Percentiles rank a stretch among this genome's conserved stretches.
Conservation (phyloP, 495 filamentous ascomycete genomes). For the Aspergillus nidulans region DNA sequence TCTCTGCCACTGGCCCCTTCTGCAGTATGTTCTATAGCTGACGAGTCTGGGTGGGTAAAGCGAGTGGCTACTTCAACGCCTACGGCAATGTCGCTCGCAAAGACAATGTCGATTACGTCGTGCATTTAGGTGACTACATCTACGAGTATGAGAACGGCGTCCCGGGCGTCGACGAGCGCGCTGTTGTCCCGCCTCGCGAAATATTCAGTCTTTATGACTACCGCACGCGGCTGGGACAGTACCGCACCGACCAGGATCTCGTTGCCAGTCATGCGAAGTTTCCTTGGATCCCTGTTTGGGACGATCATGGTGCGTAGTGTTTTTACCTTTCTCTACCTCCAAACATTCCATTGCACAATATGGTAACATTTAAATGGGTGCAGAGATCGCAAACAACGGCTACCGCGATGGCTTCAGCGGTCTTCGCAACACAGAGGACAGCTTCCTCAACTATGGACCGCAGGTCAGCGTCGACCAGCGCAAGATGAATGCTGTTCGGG, state of each 20-base stretch:
- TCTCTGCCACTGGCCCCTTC: neutral
- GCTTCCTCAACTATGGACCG: slow-evolving; percentile 51
- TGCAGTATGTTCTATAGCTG: neutral
- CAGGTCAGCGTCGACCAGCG: slow-evolving; percentile 59
- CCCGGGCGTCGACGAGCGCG: slow-evolving; percentile 36
- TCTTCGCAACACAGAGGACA: slow-evolving; percentile 57
- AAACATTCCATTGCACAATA: too few relatives aligned
- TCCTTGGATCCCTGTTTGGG: slow-evolving; percentile 68
- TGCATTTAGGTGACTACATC: slow-evolving; percentile 58
- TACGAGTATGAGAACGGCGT: slow-evolving; percentile 57
- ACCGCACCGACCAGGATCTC: slow-evolving; percentile 54
- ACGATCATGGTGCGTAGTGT: slow-evolving; percentile 52
- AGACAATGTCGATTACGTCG: slow-evolving; percentile 61
- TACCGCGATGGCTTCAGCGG: slow-evolving; percentile 51
- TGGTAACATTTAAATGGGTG: too few relatives aligned
- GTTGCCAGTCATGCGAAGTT: slow-evolving; percentile 52
- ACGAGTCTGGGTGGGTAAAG: slow-evolving; percentile 8
- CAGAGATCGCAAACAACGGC: slow-evolving; percentile 61
- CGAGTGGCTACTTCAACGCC: slow-evolving; percentile 21
- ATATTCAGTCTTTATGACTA: slow-evolving; percentile 54
- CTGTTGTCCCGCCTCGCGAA: slow-evolving; percentile 43
- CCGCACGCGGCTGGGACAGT: slow-evolving; percentile 43
- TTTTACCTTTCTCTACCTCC: neutral
- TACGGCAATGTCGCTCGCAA: slow-evolving; percentile 46
- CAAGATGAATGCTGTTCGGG: slow-evolving; percentile 65